These are phyloP conservation scores for Aureobasidium sp. DNA, from an alignment of 2,329 filamentous ascomycete species.

Conservation along the genomic window DNA sequence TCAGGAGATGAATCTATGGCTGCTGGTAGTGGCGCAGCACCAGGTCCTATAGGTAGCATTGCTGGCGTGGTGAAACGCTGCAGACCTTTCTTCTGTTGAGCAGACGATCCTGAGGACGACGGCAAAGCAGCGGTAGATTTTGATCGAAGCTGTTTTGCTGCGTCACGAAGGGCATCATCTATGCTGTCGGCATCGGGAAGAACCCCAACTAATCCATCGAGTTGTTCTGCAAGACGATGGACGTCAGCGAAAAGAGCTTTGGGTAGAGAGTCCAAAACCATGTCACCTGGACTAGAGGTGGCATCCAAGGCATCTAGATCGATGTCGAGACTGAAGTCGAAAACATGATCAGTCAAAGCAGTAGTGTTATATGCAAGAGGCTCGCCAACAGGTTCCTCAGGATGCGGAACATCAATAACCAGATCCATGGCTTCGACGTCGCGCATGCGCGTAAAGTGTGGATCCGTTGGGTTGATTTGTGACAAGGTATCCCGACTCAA, in stretches of 20 bases:
- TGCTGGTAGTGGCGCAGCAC: constrained; percentile 60
- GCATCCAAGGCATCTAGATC: constrained; percentile 14
- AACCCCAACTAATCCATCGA: constrained; percentile 13
- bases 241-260: constrained; percentile 16
- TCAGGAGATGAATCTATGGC: constrained; percentile 22
- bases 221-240: constrained; percentile 15
- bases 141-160: constrained; percentile 11
- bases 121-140: constrained; percentile 23
- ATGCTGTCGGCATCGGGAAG: constrained; percentile 12
- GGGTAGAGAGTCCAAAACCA: constrained; percentile 12
- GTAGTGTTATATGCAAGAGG: background rate
- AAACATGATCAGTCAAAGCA: background rate
- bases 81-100: constrained; percentile 19
- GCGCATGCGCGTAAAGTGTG: constrained; percentile 72
- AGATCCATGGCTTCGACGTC: constrained; percentile 69
- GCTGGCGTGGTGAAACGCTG: constrained; percentile 38
- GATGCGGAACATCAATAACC: constrained; percentile 49
- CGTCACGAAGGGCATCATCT: constrained; percentile 15
- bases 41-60: constrained; percentile 51
- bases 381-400: background rate
- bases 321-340: constrained; percentile 15
- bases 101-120: background rate
- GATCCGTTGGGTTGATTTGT: constrained; percentile 69
- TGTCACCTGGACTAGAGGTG: constrained; percentile 10
- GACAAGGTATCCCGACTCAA: constrained; percentile 62